Base-by-base conservation (phyloP, 2,329 filamentous ascomycete genomes). In the Ascochyta clinopodiicola region DNA sequence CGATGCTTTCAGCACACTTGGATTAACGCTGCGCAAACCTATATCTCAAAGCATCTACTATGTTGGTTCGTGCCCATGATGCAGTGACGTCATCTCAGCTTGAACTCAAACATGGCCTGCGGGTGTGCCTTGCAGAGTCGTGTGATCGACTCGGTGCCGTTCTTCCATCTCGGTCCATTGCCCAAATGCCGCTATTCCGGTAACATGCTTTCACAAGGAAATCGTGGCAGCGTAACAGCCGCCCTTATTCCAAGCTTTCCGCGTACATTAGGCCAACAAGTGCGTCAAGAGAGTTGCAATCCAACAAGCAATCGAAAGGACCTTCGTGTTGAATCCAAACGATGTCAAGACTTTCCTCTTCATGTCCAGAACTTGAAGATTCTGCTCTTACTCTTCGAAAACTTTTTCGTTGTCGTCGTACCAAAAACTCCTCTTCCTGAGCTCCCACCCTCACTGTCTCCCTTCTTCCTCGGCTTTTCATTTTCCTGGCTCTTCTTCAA, bases 341-440 rank as follows among this genome's bases (percentile, higher is more conserved):
- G 34, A 44, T 27, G 13, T 35, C 40, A 34, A 19, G 40, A 36
- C 35, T 29, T 38, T 38, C n/a, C 12, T 44, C n/a, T 3, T 67
- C 54, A 73, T 49, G 64, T 50, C 67, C 72, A 76, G 57, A 76
- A 75, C 45, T 70, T 75, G 60, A 76, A 72, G 27, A 75, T 71
- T 45, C 62, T 60, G 49, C 70, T 73, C 48, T 70, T 75, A 57
- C 66, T 73, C 54, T 72, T 75, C 42, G 68, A 43, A 35, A 69
- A 72, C 46, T 67, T 71, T 49, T 67, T 73, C 19, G 62, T 63
- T 25, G 67, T 61, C 15, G 60, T 53, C 36, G 48, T 42, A 17
- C 51, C 37, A 2, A 51, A 37, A 2, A 47, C 45, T n/a, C 37
- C 49, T 15, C 44, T 51, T 19, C 54, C 53, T 10, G 54, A 50